Base-by-base conservation (phyloP, 208 protist species). In the Acanthamoeba healyi region DNA sequence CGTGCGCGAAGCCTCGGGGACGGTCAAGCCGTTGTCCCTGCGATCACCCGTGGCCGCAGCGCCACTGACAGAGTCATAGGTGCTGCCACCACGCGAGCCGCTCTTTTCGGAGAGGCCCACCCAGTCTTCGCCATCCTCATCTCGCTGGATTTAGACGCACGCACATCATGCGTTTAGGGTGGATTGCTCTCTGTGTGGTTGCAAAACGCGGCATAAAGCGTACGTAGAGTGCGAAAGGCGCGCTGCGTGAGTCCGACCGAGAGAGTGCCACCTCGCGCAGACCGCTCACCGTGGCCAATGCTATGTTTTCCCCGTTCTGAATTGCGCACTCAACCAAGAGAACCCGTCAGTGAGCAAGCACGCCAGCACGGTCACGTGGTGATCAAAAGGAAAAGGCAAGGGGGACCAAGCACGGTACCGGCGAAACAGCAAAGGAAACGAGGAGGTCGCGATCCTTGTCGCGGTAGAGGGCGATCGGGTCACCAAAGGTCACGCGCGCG, bases 361-460 rank as follows among this genome's bases (percentile, higher is more conserved):
- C 0, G 5, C 5, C 4, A 42, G 42, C 42, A 86, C 36, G 12
- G 4, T 12, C 4, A 15, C 4, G 12, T 49, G 12, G 12, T 49
- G 12, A 49, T 49, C 4, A 49, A 4, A 49, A 49, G 7, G 12
- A 49, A 49, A 49, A 49, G 44, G 44, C 77, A 51, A 36, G 46
- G 10, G 29, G 46, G 40, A n/a, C n/a, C 0, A 44, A 44, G 17
- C 24, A 17, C 10, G 46, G n/a, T 72, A 90, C 84, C 15, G 84
- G 51, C n/a, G 56, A 72, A 12, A 90, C 84, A 38, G 84, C 84
- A n/a, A 90, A 90, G 40, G 84, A 90, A 51, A 70, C 40, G 12
- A 90, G 84, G n/a, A 90, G 84, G 36, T 90, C 84, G 32, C 84
- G 84, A 24, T 90, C 84, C 40, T 90, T 90, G 84, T 90, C 84